phyloP scores from a whole-genome alignment of 1,139 yeast species.

The Candida glucosophila region DNA sequence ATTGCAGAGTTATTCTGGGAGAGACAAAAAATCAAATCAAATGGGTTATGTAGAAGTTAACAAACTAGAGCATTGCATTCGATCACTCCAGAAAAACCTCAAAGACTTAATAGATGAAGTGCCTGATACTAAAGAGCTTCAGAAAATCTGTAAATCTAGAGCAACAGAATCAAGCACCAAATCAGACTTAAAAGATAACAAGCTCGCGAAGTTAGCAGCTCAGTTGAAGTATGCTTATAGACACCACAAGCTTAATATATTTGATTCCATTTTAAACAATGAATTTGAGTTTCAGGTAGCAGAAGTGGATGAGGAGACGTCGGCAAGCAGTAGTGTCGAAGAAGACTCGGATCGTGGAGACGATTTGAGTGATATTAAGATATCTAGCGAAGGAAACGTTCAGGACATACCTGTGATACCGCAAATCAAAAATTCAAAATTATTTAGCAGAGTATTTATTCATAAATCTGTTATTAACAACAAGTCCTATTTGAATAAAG shows the following conservation, averaged over 20 bases:
- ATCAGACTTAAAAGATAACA: conserved; percentile 45
- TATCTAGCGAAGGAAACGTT: not conserved
- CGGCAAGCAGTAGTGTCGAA: too few relatives aligned
- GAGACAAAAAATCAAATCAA: too few relatives aligned
- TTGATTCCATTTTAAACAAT: conserved; percentile 37
- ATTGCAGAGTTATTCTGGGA: too few relatives aligned
- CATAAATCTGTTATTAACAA: conserved; percentile 70
- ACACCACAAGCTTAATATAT: conserved; percentile 35
- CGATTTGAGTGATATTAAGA: too few relatives aligned
- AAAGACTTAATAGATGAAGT: conserved; percentile 44
- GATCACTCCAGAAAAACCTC: conserved; percentile 43
- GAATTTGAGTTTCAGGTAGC: not conserved
- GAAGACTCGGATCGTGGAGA: too few relatives aligned
- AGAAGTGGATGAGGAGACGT: too few relatives aligned
- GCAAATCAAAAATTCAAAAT: conserved; percentile 45
- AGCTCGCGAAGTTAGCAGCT: conserved; percentile 50
- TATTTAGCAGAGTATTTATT: conserved; percentile 66
- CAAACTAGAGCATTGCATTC: conserved; percentile 32
- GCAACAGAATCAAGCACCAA: conserved; percentile 27
- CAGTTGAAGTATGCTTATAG: conserved; percentile 47
- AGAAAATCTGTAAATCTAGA: conserved; percentile 15
- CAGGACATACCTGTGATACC: conserved; percentile 56
- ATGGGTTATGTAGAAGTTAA: conserved; percentile 32
- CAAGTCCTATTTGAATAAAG: conserved; percentile 45
- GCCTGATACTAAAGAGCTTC: conserved; percentile 39